These are phyloP conservation scores for Dacryopinax primogenitus DNA, from an alignment of 768 basidiomycete genomes.

Conservation along the genomic window DNA sequence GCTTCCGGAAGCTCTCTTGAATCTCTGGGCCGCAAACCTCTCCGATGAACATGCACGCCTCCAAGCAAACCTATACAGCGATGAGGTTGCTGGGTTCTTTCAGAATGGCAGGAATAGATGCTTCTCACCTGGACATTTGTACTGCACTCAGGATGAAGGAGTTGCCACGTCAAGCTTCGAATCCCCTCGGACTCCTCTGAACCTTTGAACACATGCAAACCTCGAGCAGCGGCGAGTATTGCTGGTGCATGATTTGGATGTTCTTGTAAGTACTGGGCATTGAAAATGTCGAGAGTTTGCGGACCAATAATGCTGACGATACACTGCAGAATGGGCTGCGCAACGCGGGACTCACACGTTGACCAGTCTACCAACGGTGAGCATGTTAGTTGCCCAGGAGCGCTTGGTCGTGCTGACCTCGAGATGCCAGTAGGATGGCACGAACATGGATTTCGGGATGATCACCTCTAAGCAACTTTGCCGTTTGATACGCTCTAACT, in stretches of 20 bases:
- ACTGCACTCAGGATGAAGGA: constrained; percentile 33
- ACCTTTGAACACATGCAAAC: constrained; percentile 31
- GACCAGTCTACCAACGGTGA: not conserved
- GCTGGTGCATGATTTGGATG: constrained; percentile 40
- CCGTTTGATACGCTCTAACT: constrained; percentile 47
- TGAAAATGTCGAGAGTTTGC: constrained; percentile 53
- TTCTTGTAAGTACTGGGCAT: constrained; percentile 60
- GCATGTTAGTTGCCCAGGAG: not conserved
- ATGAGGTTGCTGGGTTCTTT: constrained; percentile 4
- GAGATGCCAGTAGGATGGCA: constrained; percentile 47
- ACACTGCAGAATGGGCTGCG: constrained; percentile 37
- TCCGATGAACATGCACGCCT: constrained; percentile 38
- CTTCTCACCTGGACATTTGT: constrained; percentile 38
- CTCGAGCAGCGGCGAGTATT: constrained; percentile 54
- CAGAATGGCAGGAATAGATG: not conserved
- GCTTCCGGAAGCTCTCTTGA: constrained; percentile 46
- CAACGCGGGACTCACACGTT: constrained; percentile 23
- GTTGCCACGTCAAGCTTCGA: constrained; percentile 43
- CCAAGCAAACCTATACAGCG: constrained; percentile 38
- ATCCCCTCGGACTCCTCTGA: constrained; percentile 36
- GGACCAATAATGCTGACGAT: constrained; percentile 40
- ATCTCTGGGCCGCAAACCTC: constrained; percentile 39
- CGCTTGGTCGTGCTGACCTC: constrained; percentile 32
- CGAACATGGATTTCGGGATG: constrained; percentile 61
- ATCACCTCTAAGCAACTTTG: constrained; percentile 39